Base-by-base conservation (phyloP, 192 early-diverging fungal species). In the Coemansia sp. region DNA sequence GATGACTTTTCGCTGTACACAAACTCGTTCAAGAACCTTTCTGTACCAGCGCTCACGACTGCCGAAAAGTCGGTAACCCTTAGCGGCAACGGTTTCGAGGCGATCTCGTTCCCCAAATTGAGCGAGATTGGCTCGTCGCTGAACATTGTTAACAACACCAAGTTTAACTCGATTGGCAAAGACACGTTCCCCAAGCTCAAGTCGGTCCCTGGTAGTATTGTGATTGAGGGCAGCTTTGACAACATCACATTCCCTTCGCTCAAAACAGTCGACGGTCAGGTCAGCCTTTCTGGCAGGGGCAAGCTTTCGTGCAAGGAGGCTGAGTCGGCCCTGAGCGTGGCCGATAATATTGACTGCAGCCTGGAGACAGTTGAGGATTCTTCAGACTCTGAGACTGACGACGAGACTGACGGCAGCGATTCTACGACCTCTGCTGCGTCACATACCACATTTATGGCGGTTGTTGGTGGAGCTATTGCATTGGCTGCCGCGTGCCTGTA, bases 211-310 rank as follows among this genome's bases (percentile, higher is more conserved):
- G 89, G 88, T 5, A 83, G 85, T 50, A 70, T 89, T 22, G 72
- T 86, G 54, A 67, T 89, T 19, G 74, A 74, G 19, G 89, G 89
- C 24, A 67, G 69, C n/a, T 87, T 89, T 60, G 80, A 82, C 56
- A 84, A 85, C 60, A 63, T 88, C 16, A 70, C 68, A 63, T 63
- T 74, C 87, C 59, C 85, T 76, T 54, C 44, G 63, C 78, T 90
- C 48, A 69, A 78, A 53, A 68, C 77, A 14, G 82, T 90, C 23
- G 81, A 85, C 31, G 88, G 89, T 22, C 83, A 80, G 26, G 84
- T 87, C 78, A 79, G 72, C 58, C 61, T 91, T n/a, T 74, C 79
- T 49, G 87, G 87, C n/a, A 84, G 82, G 21, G 86, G 85, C 58
- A 76, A 51, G 27, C 65, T 90, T 62, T 68, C 77, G 41, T 89